Evolutionary conservation across 768 basidiomycete species (phyloP).

Genomic region (Cystobasidium onofrii): DNA sequence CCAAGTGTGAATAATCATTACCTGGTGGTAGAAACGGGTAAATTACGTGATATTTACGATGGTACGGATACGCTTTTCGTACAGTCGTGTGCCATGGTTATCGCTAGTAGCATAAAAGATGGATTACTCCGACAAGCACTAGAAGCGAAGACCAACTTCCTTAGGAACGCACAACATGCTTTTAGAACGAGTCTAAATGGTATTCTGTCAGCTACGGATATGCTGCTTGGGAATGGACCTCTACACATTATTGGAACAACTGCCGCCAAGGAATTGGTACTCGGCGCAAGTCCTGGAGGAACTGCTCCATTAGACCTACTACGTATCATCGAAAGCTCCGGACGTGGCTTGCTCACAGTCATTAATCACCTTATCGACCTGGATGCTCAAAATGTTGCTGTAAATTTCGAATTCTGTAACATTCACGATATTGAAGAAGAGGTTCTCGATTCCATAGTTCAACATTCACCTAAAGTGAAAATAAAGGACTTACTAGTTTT

Average conservation of each 20-base stretch:
- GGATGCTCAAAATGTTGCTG: neutral
- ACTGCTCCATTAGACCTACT: neutral
- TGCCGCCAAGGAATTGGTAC: neutral
- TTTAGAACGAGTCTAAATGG: conserved; percentile 14
- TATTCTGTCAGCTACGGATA: conserved; percentile 18
- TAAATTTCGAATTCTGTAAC: neutral
- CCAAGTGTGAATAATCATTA: neutral
- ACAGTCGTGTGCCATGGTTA: neutral
- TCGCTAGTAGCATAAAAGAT: neutral
- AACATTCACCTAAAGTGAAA: neutral
- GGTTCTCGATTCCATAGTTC: neutral
- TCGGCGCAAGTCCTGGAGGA: neutral
- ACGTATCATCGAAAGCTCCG: neutral
- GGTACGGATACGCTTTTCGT: conserved; percentile 5
- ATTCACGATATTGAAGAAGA: conserved; percentile 6
- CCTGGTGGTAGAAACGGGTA: neutral
- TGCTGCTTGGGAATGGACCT: neutral
- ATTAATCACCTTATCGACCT: conserved; percentile 12
- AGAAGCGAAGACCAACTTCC: conserved; percentile 14
- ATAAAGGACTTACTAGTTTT: neutral
- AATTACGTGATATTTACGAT: neutral
- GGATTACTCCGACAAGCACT: neutral
- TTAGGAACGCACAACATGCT: conserved; percentile 15
- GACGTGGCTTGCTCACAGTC: conserved; percentile 5
- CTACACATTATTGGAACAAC: neutral